Conservation (phyloP, 2,329 filamentous ascomycete species). For the Epichloe bromicola region DNA sequence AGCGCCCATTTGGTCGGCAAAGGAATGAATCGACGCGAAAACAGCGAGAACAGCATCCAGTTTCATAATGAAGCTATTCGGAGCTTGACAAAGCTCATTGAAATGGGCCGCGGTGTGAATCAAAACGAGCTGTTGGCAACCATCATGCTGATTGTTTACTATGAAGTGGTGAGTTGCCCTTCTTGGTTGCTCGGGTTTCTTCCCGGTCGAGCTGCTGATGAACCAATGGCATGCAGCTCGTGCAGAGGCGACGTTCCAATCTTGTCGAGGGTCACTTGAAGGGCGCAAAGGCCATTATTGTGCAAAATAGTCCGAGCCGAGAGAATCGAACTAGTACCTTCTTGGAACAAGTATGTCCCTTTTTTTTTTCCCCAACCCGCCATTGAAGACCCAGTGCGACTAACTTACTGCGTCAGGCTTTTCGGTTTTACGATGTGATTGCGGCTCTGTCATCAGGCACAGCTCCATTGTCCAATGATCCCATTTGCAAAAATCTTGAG, state of each 20-base stretch:
- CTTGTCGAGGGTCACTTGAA: slow-evolving; percentile 49
- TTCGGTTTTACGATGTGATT: slow-evolving; percentile 54
- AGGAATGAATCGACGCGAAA: slow-evolving; percentile 29
- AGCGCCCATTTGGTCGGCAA: slow-evolving; percentile 70
- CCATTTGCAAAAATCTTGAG: slow-evolving; percentile 31
- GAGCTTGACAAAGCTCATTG: slow-evolving; percentile 43
- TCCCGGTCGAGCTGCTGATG: neutral
- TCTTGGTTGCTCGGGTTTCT: neutral
- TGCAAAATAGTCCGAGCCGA: slow-evolving; percentile 33
- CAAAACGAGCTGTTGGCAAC: slow-evolving; percentile 46
- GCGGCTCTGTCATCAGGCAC: slow-evolving; percentile 48
- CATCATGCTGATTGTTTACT: slow-evolving; percentile 50
- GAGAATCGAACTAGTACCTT: slow-evolving; percentile 41
- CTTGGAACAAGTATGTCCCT: slow-evolving; percentile 38
- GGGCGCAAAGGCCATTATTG: slow-evolving; percentile 49
- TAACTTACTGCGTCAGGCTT: slow-evolving; percentile 31
- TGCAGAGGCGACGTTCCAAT: slow-evolving; percentile 45
- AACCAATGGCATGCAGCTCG: slow-evolving; percentile 29
- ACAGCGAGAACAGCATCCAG: slow-evolving; percentile 39
- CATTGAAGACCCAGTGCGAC: neutral
- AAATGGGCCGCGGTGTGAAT: slow-evolving; percentile 34
- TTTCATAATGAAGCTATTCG: slow-evolving; percentile 49
- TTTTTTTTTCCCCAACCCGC: neutral
- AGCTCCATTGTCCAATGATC: slow-evolving; percentile 38
- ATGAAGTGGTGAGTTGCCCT: slow-evolving; percentile 43